Conservation (phyloP, 192 early-diverging fungal genomes). For the Haplosporangium gracile region DNA sequence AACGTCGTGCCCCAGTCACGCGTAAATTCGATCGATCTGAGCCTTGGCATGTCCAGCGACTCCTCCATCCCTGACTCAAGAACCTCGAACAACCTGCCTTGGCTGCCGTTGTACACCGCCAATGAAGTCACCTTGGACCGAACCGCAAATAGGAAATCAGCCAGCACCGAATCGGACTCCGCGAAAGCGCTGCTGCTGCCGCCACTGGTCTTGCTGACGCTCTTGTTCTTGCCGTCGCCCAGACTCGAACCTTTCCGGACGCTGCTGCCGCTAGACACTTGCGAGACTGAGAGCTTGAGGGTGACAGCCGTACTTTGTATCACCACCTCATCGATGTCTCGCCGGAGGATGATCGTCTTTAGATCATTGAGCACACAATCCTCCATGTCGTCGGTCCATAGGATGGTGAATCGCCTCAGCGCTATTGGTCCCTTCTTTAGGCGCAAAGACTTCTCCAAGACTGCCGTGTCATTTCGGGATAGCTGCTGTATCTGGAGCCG, state of each 20-base stretch:
- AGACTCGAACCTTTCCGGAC: not conserved
- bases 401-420: not conserved
- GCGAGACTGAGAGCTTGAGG: not conserved
- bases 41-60: not conserved
- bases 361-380: not conserved
- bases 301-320: not conserved
- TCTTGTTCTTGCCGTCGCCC: not conserved
- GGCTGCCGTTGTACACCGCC: not conserved
- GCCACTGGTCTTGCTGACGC: not conserved
- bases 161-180: not conserved
- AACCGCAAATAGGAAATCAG: constrained; percentile 11
- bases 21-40: not conserved
- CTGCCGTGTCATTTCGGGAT: not conserved
- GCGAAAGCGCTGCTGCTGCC: not conserved
- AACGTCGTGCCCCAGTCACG: not conserved
- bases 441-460: not conserved
- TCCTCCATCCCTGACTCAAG: not conserved
- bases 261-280: not conserved
- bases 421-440: not conserved
- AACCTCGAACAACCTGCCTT: not conserved
- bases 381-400: not conserved
- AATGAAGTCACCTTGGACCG: constrained; percentile 15
- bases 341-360: not conserved
- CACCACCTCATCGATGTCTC: not conserved
- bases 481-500: not conserved